These are phyloP conservation scores for Phytophthora sp. DNA, from an alignment of 352 stramenopile species.

Conservation along the genomic window DNA sequence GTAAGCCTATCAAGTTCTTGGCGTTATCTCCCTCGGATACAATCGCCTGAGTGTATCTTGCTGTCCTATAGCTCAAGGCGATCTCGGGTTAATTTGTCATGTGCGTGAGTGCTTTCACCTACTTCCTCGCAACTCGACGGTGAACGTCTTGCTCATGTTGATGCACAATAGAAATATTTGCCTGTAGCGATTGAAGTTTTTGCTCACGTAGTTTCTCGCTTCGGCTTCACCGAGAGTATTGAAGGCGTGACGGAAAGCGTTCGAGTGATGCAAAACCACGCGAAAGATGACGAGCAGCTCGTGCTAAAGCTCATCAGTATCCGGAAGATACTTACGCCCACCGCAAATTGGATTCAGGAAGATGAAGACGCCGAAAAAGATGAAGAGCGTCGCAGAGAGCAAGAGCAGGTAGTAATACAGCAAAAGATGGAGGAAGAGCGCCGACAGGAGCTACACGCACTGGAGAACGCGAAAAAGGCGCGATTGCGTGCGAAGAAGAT, in stretches of 20 bases:
- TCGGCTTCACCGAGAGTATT: conserved; percentile 48
- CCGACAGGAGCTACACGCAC: conserved; percentile 34
- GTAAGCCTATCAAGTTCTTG: conserved; percentile 15
- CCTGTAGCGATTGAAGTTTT: conserved; percentile 50
- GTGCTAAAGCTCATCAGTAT: conserved; percentile 50
- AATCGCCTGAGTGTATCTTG: background rate
- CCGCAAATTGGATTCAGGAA: conserved; percentile 56
- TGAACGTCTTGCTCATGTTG: no score
- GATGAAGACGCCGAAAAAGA: conserved; percentile 53
- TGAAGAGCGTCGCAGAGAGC: conserved; percentile 34
- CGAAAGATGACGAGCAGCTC: conserved; percentile 48
- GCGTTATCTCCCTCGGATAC: background rate
- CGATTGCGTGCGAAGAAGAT: conserved; percentile 67
- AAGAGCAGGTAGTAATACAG: conserved; percentile 30
- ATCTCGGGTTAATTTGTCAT: conserved; percentile 52
- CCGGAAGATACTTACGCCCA: conserved; percentile 55
- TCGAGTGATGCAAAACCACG: conserved; percentile 38
- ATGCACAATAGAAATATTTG: conserved; percentile 48
- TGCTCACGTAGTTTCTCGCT: conserved; percentile 42
- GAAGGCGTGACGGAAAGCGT: conserved; percentile 63
- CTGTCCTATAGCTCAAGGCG: conserved; percentile 38
- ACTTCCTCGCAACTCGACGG: background rate
- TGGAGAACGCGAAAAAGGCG: conserved; percentile 46
- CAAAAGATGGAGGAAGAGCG: conserved; percentile 39
- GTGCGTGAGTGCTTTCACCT: conserved; percentile 13